Evolutionary conservation across 345 rosid genomes (phyloP).

Genomic region (Draba incana): DNA sequence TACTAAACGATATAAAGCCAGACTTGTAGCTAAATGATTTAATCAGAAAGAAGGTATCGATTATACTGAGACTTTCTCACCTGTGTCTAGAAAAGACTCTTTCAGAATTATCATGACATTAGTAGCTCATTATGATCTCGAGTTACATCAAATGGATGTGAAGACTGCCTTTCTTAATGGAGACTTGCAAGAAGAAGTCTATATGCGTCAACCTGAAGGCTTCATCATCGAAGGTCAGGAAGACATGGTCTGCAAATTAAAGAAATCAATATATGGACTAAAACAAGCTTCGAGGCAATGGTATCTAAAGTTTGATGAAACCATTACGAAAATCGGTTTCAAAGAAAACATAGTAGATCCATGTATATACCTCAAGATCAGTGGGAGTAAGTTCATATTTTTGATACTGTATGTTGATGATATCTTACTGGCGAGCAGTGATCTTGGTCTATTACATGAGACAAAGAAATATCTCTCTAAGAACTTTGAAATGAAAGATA

Average conservation of each 20-base stretch:
- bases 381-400: too few relatives aligned
- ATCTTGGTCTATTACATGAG: too few relatives aligned
- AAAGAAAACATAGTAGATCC: too few relatives aligned
- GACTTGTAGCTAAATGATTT: conserved; percentile 18
- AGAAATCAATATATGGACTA: too few relatives aligned
- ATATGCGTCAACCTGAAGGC: conserved; percentile 5
- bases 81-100: neutral
- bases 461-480: too few relatives aligned
- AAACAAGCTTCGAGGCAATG: too few relatives aligned
- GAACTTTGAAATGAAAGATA: too few relatives aligned
- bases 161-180: conserved; percentile 7
- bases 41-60: conserved; percentile 7
- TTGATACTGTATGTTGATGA: too few relatives aligned
- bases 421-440: too few relatives aligned
- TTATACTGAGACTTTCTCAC: conserved; percentile 11
- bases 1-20: neutral
- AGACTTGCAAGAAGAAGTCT: conserved; percentile 2
- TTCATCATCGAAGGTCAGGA: conserved; percentile 12
- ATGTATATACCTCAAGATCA: too few relatives aligned
- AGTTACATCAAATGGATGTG: conserved; percentile 25
- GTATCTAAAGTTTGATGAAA: too few relatives aligned
- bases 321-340: too few relatives aligned
- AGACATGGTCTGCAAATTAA: conserved; percentile 16
- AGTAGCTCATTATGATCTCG: conserved; percentile 1
- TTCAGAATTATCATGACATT: conserved; percentile 2